Conservation (phyloP, 176 grass and related monocot genomes). For the Zea mays region DNA sequence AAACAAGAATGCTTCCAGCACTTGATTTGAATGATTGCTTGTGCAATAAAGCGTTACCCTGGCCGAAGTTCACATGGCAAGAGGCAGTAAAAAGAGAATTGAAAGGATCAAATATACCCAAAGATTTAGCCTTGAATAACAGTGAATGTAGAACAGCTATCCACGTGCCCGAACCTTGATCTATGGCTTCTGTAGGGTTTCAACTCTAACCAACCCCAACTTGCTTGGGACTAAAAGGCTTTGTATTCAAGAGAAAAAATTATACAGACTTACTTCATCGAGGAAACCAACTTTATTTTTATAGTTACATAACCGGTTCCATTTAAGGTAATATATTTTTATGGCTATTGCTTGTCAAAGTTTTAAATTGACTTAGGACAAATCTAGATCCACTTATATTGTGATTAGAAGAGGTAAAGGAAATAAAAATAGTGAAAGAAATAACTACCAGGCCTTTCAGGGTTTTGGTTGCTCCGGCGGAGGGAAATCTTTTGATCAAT, state of each 20-base stretch:
- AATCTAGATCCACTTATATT: background rate
- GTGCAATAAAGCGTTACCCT: conserved; percentile 3
- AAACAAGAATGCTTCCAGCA: conserved; percentile 12
- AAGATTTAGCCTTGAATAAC: no score
- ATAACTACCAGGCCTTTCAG: conserved; percentile 83
- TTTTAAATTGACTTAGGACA: conserved; percentile 10
- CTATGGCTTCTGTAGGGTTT: no score
- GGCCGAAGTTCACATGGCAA: no score
- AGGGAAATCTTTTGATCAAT: conserved; percentile 52
- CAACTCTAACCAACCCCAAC: no score
- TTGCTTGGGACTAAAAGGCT: no score
- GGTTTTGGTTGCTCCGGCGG: conserved; percentile 74
- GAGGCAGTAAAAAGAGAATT: no score
- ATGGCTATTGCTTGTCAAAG: background rate
- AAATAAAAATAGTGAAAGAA: background rate
- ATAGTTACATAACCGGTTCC: background rate
- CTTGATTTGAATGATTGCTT: conserved; percentile 3
- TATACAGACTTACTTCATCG: background rate
- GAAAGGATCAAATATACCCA: no score
- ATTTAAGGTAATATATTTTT: background rate
- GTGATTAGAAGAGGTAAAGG: background rate
- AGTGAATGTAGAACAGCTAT: no score
- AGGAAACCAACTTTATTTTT: background rate
- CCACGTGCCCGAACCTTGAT: no score
- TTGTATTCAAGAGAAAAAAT: background rate